These are phyloP conservation scores for Alnus glutinosa DNA, from an alignment of 306 rosid genomes.

Conservation along the genomic window DNA sequence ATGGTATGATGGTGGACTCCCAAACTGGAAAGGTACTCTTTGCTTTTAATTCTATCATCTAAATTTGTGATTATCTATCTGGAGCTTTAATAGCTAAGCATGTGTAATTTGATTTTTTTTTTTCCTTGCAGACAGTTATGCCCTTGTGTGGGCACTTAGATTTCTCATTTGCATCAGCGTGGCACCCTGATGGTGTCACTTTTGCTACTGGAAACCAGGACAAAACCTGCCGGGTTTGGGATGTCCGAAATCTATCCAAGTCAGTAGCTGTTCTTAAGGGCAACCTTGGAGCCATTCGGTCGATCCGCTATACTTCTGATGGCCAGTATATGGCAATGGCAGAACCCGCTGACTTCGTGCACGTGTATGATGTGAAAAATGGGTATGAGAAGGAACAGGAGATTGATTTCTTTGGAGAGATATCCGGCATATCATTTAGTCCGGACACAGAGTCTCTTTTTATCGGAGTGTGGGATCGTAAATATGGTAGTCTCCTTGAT, in stretches of 20 bases:
- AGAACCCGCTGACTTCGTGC: constrained; percentile 92
- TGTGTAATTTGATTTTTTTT: constrained; percentile 22
- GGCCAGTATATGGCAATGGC: constrained; percentile 86
- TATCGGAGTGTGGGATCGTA: constrained; percentile 84
- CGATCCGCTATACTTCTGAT: constrained; percentile 76
- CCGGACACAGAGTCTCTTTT: constrained; percentile 89
- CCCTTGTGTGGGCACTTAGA: constrained; percentile 72
- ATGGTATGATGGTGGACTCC: constrained; percentile 76
- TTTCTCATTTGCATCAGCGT: constrained; percentile 88
- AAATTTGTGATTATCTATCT: not conserved
- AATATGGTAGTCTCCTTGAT: constrained; percentile 87
- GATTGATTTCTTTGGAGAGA: constrained; percentile 86
- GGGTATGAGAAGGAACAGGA: constrained; percentile 83
- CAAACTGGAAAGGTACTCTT: constrained; percentile 82
- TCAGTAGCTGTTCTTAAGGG: constrained; percentile 85
- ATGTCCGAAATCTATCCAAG: constrained; percentile 70
- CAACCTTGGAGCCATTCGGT: constrained; percentile 82
- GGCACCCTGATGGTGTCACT: constrained; percentile 76
- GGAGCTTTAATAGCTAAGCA: not conserved
- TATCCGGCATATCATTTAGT: constrained; percentile 91
- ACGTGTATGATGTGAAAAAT: constrained; percentile 69
- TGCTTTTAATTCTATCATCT: not conserved
- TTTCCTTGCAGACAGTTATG: constrained; percentile 53
- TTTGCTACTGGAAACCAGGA: constrained; percentile 94
- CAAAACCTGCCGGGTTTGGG: constrained; percentile 89